Conservation (phyloP, 2,329 filamentous ascomycete species). For the Chaetomium strumarium region DNA sequence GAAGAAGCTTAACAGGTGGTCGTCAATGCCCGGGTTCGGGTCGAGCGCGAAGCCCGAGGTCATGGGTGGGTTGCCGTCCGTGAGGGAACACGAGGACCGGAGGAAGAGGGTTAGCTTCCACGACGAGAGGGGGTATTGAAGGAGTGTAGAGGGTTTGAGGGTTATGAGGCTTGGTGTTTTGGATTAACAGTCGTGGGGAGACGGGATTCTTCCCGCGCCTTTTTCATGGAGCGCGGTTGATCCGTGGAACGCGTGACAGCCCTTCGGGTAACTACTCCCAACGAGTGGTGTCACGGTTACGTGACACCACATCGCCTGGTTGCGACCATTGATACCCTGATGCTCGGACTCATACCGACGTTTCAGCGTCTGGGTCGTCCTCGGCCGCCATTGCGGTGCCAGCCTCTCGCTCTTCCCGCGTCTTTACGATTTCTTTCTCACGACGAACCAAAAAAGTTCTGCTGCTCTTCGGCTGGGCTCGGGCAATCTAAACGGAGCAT, state of each 20-base stretch:
- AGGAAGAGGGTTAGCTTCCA: slow-evolving; percentile 18
- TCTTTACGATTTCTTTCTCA: slow-evolving; percentile 7
- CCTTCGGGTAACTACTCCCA: no score
- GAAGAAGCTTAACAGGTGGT: slow-evolving; percentile 50
- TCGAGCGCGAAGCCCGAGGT: slow-evolving; percentile 30
- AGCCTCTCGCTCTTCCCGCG: background rate
- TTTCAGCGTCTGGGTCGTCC: background rate
- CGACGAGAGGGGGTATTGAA: slow-evolving; percentile 16
- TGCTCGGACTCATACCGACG: background rate
- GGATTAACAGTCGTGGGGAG: background rate
- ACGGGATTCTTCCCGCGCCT: background rate
- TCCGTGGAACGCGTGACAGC: no score
- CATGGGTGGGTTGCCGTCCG: slow-evolving; percentile 11
- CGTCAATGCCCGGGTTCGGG: slow-evolving; percentile 51
- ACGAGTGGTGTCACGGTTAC: background rate
- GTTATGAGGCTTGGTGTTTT: slow-evolving; percentile 2
- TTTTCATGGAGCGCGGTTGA: background rate
- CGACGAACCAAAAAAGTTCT: slow-evolving; percentile 16
- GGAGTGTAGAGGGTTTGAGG: background rate
- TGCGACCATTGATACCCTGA: background rate
- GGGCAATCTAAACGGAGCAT: slow-evolving; percentile 11
- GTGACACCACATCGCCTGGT: background rate
- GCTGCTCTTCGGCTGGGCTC: slow-evolving; percentile 1
- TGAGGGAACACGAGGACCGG: slow-evolving; percentile 16
- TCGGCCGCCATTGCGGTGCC: background rate